Evolutionary conservation across 2,329 filamentous ascomycete species (phyloP).

Genomic region (Sarocladium brachiariae): DNA sequence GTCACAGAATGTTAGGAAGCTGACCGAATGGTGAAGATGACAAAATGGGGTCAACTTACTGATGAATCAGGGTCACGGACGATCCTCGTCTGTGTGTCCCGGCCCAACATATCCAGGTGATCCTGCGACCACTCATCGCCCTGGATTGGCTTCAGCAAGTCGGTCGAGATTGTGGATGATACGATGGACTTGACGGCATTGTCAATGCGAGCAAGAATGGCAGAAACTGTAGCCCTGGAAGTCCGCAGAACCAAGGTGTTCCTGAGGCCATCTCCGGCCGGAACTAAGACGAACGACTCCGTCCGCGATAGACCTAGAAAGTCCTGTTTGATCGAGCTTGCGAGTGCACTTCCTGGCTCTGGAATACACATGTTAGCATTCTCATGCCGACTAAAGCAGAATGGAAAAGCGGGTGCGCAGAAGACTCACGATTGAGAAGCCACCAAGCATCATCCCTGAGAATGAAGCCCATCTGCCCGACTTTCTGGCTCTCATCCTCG

Average conservation of each 20-base stretch:
- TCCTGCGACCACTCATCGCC: conserved; percentile 19
- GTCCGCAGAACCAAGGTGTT: conserved; percentile 11
- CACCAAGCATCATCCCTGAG: conserved; percentile 34
- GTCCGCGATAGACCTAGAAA: conserved; percentile 24
- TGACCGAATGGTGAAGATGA: background rate
- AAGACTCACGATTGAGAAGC: conserved; percentile 37
- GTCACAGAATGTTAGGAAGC: background rate
- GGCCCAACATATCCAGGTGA: background rate
- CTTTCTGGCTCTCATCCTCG: conserved; percentile 34
- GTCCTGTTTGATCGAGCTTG: conserved; percentile 22
- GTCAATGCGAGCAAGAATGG: conserved; percentile 30
- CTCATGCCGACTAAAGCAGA: no score
- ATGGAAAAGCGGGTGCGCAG: no score
- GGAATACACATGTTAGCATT: background rate
- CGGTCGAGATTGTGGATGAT: conserved; percentile 20
- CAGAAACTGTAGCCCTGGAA: conserved; percentile 21
- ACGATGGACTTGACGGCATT: conserved; percentile 20
- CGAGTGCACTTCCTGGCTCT: conserved; percentile 17
- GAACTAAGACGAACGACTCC: conserved; percentile 20
- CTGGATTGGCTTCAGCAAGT: conserved; percentile 12
- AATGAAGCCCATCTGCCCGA: conserved; percentile 34
- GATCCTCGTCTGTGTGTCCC: background rate
- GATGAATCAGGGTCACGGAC: background rate
- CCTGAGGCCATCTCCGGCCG: background rate
- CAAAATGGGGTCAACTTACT: no score